A percentile compares a stretch with the other conserved stretches of the same genome.
phyloP scores from a whole-genome alignment of 768 basidiomycete genomes.

The Rhodotorula graminis region DNA sequence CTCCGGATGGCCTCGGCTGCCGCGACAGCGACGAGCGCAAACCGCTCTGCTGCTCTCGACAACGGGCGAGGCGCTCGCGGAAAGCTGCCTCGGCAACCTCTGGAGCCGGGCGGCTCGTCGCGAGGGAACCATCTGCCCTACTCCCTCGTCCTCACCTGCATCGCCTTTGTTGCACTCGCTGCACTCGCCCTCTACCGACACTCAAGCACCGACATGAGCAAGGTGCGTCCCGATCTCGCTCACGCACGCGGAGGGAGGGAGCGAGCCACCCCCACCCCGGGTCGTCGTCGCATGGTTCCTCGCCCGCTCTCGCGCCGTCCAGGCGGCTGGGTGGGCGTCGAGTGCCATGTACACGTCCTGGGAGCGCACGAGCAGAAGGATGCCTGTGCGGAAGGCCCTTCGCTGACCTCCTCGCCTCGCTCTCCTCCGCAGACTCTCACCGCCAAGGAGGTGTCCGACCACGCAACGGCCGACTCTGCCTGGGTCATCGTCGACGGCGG shows the following conservation, averaged over 20 bases:
- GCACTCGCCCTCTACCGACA: background rate
- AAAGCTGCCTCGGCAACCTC: background rate
- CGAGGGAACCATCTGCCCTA: no score
- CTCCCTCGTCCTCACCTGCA: background rate
- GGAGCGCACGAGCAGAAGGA: no score
- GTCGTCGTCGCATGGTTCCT: no score
- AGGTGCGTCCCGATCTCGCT: background rate
- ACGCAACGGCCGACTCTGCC: constrained; percentile 26
- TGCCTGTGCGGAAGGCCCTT: no score
- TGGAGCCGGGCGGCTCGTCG: background rate
- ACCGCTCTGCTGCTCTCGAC: background rate
- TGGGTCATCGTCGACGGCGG: constrained; percentile 34
- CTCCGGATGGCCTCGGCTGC: background rate
- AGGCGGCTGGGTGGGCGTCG: no score
- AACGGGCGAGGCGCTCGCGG: background rate
- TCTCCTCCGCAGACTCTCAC: constrained; percentile 11
- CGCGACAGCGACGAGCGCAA: no score
- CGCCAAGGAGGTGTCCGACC: constrained; percentile 17
- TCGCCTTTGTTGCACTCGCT: background rate
- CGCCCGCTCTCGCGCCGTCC: no score
- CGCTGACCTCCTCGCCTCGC: no score
- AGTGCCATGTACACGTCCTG: no score
- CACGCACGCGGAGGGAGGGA: background rate
- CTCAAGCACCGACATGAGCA: background rate
- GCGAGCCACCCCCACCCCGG: background rate